Base-by-base conservation (phyloP, 108 stramenopile species). In the Skeletonema menzelii region DNA sequence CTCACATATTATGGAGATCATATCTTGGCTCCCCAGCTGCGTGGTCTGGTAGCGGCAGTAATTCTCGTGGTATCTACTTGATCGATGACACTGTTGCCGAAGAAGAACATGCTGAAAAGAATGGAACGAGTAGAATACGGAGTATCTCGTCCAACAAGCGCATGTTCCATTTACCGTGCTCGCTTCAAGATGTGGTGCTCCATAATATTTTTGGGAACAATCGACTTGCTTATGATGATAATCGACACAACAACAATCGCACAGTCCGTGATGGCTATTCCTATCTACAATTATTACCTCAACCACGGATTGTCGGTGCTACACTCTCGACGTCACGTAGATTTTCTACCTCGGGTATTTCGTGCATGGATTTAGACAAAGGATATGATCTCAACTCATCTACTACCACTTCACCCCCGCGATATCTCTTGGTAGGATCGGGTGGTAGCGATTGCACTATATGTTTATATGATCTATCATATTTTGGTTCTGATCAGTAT, bases 381-480 rank as follows among this genome's bases (percentile, higher is more conserved):
- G 79, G 72, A 0, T 14, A 61, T 24, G 58, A 67, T 34, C 66
- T 46, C 13, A 49, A 26, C 3, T 30, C 11, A 19, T 27, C 3
- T 13, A 37, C 30, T 8, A 14, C 14, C n/a, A 20, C 26, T 10
- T 65, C 42, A 30, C 74, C 76, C 15, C 60, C 79, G 14, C 76
- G 92, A 57, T 91, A 88, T 84, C 68, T 93, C 11, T 65, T 93
- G 24, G 84, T 88, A 10, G 92, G 89, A 53, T 83, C 83, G 10
- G 67, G 62, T n/a, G 79, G 79, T 14, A 26, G 58, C 0, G 89
- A 91, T 72, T 85, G 79, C 20, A 85, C 88, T 17, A 72, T 93
- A 26, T 69, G 79, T 15, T 56, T 93, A 7, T 90, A 87, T 65
- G 92, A 93, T 79, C 17, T 90, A 5, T 85, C 83, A n/a, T 67